phyloP scores from a whole-genome alignment of 2,329 filamentous ascomycete species.

The Xylariaceae sp. region DNA sequence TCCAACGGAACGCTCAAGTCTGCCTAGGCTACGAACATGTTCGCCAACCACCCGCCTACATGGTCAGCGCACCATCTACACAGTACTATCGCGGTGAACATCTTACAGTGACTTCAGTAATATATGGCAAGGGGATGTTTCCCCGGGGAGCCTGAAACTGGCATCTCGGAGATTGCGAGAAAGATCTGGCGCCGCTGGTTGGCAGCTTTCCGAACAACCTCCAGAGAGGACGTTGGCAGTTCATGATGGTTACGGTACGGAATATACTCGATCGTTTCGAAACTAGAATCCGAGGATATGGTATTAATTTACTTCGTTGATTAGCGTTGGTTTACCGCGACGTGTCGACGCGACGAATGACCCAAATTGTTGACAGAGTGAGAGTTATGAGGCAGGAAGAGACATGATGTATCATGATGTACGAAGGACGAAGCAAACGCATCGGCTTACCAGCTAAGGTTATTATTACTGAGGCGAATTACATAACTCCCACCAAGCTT shows the following conservation, averaged over 20 bases:
- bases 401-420: background rate
- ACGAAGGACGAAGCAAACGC: background rate
- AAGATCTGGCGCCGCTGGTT: conserved; percentile 35
- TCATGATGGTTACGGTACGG: conserved; percentile 30
- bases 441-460: background rate
- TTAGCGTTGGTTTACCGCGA: background rate
- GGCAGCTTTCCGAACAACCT: conserved; percentile 35
- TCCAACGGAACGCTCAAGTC: conserved; percentile 4
- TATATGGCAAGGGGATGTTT: conserved; percentile 53
- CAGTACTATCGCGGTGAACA: background rate
- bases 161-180: conserved; percentile 39
- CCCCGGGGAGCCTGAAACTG: conserved; percentile 30
- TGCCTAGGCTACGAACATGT: conserved; percentile 58
- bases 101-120: conserved; percentile 49
- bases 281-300: background rate
- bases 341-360: background rate
- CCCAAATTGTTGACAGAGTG: background rate
- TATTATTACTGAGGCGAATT: background rate
- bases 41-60: conserved; percentile 67
- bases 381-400: background rate
- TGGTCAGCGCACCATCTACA: conserved; percentile 28
- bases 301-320: background rate
- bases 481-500: background rate
- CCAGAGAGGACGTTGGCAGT: conserved; percentile 32
- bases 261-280: background rate